A percentile compares a stretch with the other conserved stretches of the same genome.
Evolutionary conservation across 1,284 basidiomycete species (phyloP).

Genomic region (Pseudozyma sp.): DNA sequence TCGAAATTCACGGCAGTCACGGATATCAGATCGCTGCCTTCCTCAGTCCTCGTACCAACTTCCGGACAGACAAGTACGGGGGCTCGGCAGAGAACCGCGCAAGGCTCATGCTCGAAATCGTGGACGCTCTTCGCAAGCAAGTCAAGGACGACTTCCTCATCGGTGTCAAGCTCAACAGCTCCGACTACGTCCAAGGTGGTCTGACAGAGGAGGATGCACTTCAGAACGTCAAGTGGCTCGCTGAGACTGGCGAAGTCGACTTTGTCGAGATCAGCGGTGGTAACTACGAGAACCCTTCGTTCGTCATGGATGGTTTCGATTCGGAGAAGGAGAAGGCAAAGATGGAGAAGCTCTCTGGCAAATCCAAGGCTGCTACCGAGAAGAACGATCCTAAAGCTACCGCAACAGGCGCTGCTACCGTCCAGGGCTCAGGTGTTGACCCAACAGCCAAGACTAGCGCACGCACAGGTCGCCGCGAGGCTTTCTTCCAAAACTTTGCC

Average conservation of each 20-base stretch:
- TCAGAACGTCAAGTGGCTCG: conserved; percentile 76
- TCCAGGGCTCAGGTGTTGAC: conserved; percentile 33
- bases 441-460: conserved; percentile 30
- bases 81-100: conserved; percentile 70
- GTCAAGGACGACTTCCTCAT: conserved; percentile 77
- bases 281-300: conserved; percentile 81
- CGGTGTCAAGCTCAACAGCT: conserved; percentile 84
- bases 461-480: conserved; percentile 70
- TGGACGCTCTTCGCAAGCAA: conserved; percentile 75
- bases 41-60: conserved; percentile 81
- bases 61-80: conserved; percentile 76
- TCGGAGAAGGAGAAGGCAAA: conserved; percentile 55
- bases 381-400: conserved; percentile 21
- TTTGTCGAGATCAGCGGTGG: conserved; percentile 90
- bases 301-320: conserved; percentile 67
- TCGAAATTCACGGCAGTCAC: conserved; percentile 89
- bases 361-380: conserved; percentile 10
- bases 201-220: conserved; percentile 74
- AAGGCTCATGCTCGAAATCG: conserved; percentile 76
- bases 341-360: conserved; percentile 35
- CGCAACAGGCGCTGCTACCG: conserved; percentile 11
- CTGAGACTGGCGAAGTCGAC: conserved; percentile 77
- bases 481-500: conserved; percentile 70
- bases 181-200: conserved; percentile 79
- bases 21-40: conserved; percentile 88